phyloP scores from a whole-genome alignment of 2,329 filamentous ascomycete species.

The Phyllosticta paracitricarpa region DNA sequence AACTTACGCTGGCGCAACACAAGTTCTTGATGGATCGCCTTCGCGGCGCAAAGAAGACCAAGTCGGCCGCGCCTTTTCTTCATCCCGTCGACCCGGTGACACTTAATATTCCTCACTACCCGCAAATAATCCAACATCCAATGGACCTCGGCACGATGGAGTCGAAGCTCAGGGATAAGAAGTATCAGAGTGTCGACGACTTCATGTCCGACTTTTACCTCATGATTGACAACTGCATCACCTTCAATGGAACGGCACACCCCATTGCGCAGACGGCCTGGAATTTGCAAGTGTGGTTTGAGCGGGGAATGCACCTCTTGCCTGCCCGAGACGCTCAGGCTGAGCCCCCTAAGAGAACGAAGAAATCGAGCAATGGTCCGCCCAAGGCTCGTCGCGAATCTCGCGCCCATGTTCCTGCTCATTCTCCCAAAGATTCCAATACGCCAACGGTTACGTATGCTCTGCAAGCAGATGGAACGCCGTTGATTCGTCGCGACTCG shows the following conservation, averaged over 20 bases:
- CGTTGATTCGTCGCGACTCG: constrained; percentile 77
- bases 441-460: constrained; percentile 52
- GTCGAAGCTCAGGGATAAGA: constrained; percentile 59
- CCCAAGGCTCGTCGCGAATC: constrained; percentile 41
- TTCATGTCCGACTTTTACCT: constrained; percentile 66
- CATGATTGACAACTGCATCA: constrained; percentile 67
- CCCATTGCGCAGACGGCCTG: constrained; percentile 59
- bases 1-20: constrained; percentile 50
- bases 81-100: constrained; percentile 68
- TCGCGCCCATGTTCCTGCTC: constrained; percentile 31
- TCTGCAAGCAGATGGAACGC: constrained; percentile 65
- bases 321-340: constrained; percentile 48
- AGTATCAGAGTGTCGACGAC: constrained; percentile 60
- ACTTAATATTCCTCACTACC: constrained; percentile 66
- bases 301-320: constrained; percentile 50
- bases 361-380: constrained; percentile 28
- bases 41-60: constrained; percentile 75
- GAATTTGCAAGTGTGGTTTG: constrained; percentile 49
- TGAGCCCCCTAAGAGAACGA: constrained; percentile 48
- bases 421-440: constrained; percentile 30
- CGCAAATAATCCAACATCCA: constrained; percentile 61
- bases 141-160: constrained; percentile 84
- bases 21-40: constrained; percentile 56
- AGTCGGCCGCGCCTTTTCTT: constrained; percentile 65
- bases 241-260: constrained; percentile 76